A percentile compares a stretch with the other conserved stretches of the same genome.
These are phyloP conservation scores for Saccharomyces hybrid DNA, from an alignment of 1,139 yeast species.

Conservation along the genomic window DNA sequence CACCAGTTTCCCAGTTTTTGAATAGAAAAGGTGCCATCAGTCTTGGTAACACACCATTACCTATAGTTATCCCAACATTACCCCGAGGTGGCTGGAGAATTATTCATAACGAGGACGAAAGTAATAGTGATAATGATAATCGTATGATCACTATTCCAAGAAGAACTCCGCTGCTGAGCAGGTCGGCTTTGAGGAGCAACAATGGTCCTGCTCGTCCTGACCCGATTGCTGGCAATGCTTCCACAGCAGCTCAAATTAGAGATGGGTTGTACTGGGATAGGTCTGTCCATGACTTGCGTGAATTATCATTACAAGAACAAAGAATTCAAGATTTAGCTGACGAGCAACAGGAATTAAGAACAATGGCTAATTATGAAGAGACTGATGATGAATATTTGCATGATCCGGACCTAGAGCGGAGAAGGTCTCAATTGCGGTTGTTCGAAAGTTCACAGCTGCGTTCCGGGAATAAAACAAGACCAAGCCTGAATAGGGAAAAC, in stretches of 20 bases:
- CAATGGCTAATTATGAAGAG: slow-evolving; percentile 14
- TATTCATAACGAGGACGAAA: slow-evolving; percentile 10
- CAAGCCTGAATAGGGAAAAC: neutral
- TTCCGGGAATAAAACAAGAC: neutral
- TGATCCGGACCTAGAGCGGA: slow-evolving; percentile 27
- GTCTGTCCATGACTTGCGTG: slow-evolving; percentile 23
- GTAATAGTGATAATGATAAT: slow-evolving; percentile 4
- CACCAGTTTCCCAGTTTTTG: slow-evolving; percentile 29
- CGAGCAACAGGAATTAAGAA: neutral
- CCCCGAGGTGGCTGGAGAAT: slow-evolving; percentile 32
- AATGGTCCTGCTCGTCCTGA: neutral
- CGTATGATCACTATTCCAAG: neutral
- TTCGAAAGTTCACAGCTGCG: slow-evolving; percentile 9
- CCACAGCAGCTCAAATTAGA: slow-evolving; percentile 9
- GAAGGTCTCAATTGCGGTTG: slow-evolving; percentile 28
- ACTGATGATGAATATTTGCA: slow-evolving; percentile 28
- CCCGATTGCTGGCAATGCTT: neutral
- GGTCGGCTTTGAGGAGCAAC: neutral
- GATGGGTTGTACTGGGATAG: slow-evolving; percentile 31
- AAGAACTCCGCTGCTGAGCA: neutral
- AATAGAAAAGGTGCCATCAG: slow-evolving; percentile 28
- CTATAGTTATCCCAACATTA: slow-evolving; percentile 23
- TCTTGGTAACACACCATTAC: slow-evolving; percentile 20
- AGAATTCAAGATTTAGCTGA: slow-evolving; percentile 2
- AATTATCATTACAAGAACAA: slow-evolving; percentile 2